Base-by-base conservation (phyloP, 129 eudicot genomes). In the Rutidosis leptorrhynchoides region DNA sequence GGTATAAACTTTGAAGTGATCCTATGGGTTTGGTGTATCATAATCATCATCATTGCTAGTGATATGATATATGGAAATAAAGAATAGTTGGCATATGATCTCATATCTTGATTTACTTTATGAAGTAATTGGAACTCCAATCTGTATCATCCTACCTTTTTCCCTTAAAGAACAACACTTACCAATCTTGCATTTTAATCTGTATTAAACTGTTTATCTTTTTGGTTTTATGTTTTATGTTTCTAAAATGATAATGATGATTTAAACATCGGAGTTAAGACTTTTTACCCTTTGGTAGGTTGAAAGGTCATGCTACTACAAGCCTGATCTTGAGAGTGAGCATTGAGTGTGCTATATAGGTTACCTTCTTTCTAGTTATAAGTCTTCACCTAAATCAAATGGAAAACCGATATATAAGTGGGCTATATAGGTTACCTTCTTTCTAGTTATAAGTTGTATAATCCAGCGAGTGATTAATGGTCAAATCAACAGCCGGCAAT, bases 41-140 rank as follows among this genome's bases (percentile, higher is more conserved):
- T 49, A 48, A 75, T 75, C 69, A 75, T 67, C 79, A 75, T 75
- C 79, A 75, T 75, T 75, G 43, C 69, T 67, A 48, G 74, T 59
- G 69, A 75, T 68, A 65, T 43, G 56, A 74, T 58, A 74, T 58
- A 30, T 58, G 68, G 51, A 74, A 66, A 65, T 74, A 65, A 57
- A 74, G 37, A 67, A 49, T 67, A 67, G 74, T 67, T 75, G 79
- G 73, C 79, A 67, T 67, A 67, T 67, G 67, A 74, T 75, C 59
- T 67, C 20, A 58, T 67, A 46, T 40, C 51, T 73, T 17, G 48
- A 46, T 53, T 64, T 73, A 64, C 77, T 73, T 75, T 67, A 67
- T 75, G 63, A 7, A 74, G 74, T 46, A 67, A 68, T 67, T 74
- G 79, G 79, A 75, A 67, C 74, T 75, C 68, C 79, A 67, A 58